Percentiles rank a stretch among this genome's conserved stretches.
Evolutionary conservation across 345 rosid genomes (phyloP).

Genomic region (Erodium maritimum): DNA sequence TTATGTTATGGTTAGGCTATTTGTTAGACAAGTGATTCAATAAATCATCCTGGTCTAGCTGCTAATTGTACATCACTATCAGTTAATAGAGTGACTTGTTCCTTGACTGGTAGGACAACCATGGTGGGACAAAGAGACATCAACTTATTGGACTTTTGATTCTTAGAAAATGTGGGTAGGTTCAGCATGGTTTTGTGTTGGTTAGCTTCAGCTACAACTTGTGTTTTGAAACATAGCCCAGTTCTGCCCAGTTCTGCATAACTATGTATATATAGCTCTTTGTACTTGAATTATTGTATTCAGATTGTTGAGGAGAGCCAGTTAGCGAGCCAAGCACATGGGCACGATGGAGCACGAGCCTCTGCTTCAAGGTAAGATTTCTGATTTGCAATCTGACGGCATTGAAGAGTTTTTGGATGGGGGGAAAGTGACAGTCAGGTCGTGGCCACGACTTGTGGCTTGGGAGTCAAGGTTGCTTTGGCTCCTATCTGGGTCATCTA

Average conservation of each 20-base stretch:
- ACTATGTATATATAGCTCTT: not conserved
- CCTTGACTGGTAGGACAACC: not conserved
- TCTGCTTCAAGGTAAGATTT: constrained; percentile 36
- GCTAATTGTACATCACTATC: no score
- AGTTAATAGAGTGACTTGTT: no score
- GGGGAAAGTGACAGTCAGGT: constrained; percentile 22
- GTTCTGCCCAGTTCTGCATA: no score
- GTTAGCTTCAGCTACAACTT: not conserved
- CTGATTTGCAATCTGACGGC: constrained; percentile 39
- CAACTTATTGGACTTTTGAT: not conserved
- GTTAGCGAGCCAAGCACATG: constrained; percentile 9
- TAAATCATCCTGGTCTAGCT: no score
- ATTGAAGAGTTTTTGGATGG: constrained; percentile 57
- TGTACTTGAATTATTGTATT: no score
- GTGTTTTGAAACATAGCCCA: not conserved
- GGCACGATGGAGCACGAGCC: constrained; percentile 28
- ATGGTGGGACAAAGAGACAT: not conserved
- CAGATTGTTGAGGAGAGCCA: no score
- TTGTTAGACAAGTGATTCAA: no score
- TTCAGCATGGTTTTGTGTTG: no score
- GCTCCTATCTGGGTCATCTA: constrained; percentile 66
- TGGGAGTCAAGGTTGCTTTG: constrained; percentile 88
- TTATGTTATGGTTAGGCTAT: no score
- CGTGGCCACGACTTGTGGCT: constrained; percentile 60
- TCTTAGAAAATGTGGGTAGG: no score